phyloP scores from a whole-genome alignment of 2,329 filamentous ascomycete genomes.

The Talaromyces sp. region DNA sequence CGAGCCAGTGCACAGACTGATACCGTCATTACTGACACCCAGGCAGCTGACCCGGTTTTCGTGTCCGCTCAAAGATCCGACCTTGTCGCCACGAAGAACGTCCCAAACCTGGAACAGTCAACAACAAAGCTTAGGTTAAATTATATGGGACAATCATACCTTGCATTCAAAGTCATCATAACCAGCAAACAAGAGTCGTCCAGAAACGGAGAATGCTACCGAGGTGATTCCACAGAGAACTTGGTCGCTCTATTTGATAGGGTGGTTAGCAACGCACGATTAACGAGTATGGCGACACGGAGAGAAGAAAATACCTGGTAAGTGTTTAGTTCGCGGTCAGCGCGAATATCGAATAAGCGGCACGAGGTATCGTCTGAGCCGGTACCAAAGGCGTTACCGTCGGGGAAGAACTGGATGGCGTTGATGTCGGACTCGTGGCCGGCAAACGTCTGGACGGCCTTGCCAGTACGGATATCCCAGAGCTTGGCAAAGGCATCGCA shows the following conservation, averaged over 20 bases:
- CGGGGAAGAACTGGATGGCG: constrained; percentile 98
- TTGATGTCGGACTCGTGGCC: constrained; percentile 99
- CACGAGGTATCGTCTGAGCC: constrained; percentile 97
- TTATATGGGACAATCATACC: constrained; percentile 50
- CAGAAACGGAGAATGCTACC: constrained; percentile 95
- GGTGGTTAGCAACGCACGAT: not conserved
- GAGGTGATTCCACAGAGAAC: constrained; percentile 98
- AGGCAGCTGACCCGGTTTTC: constrained; percentile 98
- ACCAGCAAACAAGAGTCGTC: constrained; percentile 87
- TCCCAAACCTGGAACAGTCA: constrained; percentile 76
- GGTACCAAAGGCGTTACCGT: constrained; percentile 96
- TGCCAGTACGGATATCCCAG: constrained; percentile 97
- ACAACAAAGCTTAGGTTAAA: not conserved
- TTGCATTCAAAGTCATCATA: constrained; percentile 99
- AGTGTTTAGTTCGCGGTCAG: constrained; percentile 71
- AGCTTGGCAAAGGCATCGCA: constrained; percentile 98
- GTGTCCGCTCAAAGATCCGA: constrained; percentile 92
- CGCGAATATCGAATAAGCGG: constrained; percentile 94
- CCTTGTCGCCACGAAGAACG: constrained; percentile 90
- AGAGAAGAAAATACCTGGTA: constrained; percentile 52
- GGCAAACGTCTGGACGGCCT: constrained; percentile 97
- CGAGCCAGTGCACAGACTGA: constrained; percentile 97
- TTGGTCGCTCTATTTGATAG: constrained; percentile 70
- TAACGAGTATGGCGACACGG: not conserved
- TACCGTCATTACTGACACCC: constrained; percentile 97